These are phyloP conservation scores for Penicillium sp. DNA, from an alignment of 2,329 filamentous ascomycete species.

Conservation along the genomic window DNA sequence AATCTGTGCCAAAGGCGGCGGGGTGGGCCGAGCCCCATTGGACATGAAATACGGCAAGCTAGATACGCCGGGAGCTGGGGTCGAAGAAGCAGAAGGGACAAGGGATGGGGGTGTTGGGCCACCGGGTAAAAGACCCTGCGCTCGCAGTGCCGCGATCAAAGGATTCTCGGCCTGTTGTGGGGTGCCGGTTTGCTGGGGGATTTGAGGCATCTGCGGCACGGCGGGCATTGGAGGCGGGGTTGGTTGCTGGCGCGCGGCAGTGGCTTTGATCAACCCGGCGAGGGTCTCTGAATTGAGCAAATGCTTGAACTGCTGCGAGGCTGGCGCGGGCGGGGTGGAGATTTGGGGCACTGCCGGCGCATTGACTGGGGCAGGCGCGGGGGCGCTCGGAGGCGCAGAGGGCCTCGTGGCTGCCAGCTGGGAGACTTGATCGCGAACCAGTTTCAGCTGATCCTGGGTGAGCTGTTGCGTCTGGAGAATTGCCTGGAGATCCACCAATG, in stretches of 20 bases:
- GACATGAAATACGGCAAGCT: conserved; percentile 43
- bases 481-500: conserved; percentile 80
- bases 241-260: conserved; percentile 41
- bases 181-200: conserved; percentile 59
- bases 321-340: conserved; percentile 46
- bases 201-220: conserved; percentile 59
- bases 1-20: conserved; percentile 38
- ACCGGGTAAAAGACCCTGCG: conserved; percentile 65
- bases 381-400: conserved; percentile 17
- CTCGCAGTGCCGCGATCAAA: conserved; percentile 67
- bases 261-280: conserved; percentile 48
- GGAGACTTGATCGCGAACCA: conserved; percentile 82
- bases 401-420: conserved; percentile 60
- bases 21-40: conserved; percentile 39
- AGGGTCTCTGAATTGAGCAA: conserved; percentile 47
- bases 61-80: conserved; percentile 41
- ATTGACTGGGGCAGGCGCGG: conserved; percentile 17
- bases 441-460: conserved; percentile 77
- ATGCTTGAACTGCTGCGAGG: conserved; percentile 38
- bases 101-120: conserved; percentile 43
- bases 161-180: conserved; percentile 59
- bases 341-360: conserved; percentile 36
- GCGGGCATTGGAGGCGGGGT: conserved; percentile 49
- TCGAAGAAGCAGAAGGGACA: conserved; percentile 38
- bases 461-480: conserved; percentile 77